These are phyloP conservation scores for Trichoderma atroviride DNA, from an alignment of 2,329 filamentous ascomycete genomes.

Conservation along the genomic window DNA sequence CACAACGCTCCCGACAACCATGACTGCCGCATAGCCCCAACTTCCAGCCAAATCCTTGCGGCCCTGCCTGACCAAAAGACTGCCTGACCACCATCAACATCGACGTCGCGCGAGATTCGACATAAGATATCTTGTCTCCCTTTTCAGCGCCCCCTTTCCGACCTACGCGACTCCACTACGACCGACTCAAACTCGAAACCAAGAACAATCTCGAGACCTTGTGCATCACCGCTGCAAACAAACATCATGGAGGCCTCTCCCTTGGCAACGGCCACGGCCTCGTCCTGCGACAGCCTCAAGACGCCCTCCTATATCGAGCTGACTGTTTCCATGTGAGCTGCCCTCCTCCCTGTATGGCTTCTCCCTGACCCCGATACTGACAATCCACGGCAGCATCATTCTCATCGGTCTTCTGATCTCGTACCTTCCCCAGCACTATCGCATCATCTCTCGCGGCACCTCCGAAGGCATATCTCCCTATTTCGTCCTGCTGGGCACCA, in stretches of 20 bases:
- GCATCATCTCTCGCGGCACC: slow-evolving; percentile 82
- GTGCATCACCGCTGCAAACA: slow-evolving; percentile 2
- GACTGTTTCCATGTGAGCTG: slow-evolving; percentile 56
- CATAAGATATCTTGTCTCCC: not conserved
- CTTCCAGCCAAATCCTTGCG: slow-evolving; percentile 1
- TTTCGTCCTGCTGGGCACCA: slow-evolving; percentile 91
- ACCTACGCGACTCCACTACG: not conserved
- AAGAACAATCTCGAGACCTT: not conserved
- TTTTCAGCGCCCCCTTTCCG: not conserved
- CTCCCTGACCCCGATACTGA: not conserved
- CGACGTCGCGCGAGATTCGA: not conserved
- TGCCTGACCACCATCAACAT: not conserved
- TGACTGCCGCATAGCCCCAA: slow-evolving; percentile 18
- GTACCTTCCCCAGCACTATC: slow-evolving; percentile 91
- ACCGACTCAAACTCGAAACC: not conserved
- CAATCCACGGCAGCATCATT: slow-evolving; percentile 59
- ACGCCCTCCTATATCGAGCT: slow-evolving; percentile 58
- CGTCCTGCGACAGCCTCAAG: slow-evolving; percentile 54
- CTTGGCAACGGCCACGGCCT: slow-evolving; percentile 21
- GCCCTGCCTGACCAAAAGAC: slow-evolving; percentile 14
- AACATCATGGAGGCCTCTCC: slow-evolving; percentile 28
- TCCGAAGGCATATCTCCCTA: slow-evolving; percentile 95
- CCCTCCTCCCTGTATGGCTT: not conserved
- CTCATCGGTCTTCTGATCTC: slow-evolving; percentile 87
- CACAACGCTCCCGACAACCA: slow-evolving; percentile 4